phyloP scores from a whole-genome alignment of 2,329 filamentous ascomycete species.

The Pseudocercospora pini-densiflorae region DNA sequence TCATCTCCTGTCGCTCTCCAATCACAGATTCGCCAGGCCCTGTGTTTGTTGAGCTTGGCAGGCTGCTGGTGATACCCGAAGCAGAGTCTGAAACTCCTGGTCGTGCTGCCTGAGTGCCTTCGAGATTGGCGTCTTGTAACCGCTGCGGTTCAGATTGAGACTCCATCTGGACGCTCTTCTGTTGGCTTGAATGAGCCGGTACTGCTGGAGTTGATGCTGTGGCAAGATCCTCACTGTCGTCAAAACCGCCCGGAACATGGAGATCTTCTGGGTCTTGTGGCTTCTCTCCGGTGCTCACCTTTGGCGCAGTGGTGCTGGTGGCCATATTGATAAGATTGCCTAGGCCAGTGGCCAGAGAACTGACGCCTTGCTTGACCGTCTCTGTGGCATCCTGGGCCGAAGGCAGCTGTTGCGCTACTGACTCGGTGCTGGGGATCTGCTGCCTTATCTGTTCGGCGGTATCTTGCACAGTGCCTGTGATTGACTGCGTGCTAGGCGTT shows the following conservation, averaged over 20 bases:
- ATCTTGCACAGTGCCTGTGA: constrained; percentile 15
- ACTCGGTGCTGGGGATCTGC: constrained; percentile 9
- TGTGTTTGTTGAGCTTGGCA: neutral
- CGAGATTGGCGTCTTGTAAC: constrained; percentile 14
- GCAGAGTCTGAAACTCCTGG: constrained; percentile 10
- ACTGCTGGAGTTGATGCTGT: neutral
- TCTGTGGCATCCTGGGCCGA: constrained; percentile 17
- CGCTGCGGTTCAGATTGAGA: neutral
- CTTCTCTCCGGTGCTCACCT: constrained; percentile 2
- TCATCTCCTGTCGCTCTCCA: neutral
- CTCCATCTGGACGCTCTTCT: neutral
- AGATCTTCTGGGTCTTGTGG: constrained; percentile 17
- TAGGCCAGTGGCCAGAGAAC: constrained; percentile 16
- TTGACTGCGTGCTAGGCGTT: neutral
- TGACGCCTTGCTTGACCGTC: constrained; percentile 13
- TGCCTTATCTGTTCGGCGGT: constrained; percentile 16
- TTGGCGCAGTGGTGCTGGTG: constrained; percentile 1
- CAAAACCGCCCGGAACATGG: constrained; percentile 19
- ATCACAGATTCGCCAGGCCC: neutral
- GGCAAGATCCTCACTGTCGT: constrained; percentile 1
- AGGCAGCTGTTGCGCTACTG: constrained; percentile 17
- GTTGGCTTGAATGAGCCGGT: neutral
- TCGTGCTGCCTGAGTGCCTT: constrained; percentile 11
- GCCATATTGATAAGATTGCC: constrained; percentile 17
- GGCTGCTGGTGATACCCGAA: constrained; percentile 2